Evolutionary conservation across 371 early-diverging fungal genomes (phyloP).

Genomic region (Syncephalastrum sp.): DNA sequence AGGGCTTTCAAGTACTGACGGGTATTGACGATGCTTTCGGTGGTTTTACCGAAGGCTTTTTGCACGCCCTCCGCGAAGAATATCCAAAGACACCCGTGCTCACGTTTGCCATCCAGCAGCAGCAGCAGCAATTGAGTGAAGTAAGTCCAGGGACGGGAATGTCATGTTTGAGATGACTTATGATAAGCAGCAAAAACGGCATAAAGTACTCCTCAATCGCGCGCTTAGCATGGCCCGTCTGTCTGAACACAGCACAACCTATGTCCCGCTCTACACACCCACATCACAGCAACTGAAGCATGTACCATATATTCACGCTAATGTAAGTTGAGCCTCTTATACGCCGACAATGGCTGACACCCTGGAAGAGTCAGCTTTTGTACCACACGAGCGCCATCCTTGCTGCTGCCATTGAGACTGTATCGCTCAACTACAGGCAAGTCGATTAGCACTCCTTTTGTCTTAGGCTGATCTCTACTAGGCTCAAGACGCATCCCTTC

Average conservation of each 20-base stretch:
- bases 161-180: too few relatives aligned
- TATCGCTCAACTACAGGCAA: slow-evolving; percentile 54
- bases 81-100: slow-evolving; percentile 71
- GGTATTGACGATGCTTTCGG: slow-evolving; percentile 77
- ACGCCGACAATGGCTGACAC: background rate
- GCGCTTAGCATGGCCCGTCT: slow-evolving; percentile 49
- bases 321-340: slow-evolving; percentile 11
- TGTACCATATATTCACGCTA: slow-evolving; percentile 25
- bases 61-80: slow-evolving; percentile 75
- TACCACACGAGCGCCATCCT: slow-evolving; percentile 71
- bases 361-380: slow-evolving; percentile 35
- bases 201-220: slow-evolving; percentile 46
- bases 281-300: slow-evolving; percentile 18
- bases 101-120: slow-evolving; percentile 56
- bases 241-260: slow-evolving; percentile 50
- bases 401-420: slow-evolving; percentile 66
- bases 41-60: slow-evolving; percentile 65
- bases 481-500: slow-evolving; percentile 38
- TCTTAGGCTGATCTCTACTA: slow-evolving; percentile 5
- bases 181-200: slow-evolving; percentile 5
- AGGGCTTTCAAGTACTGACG: slow-evolving; percentile 81
- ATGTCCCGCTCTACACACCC: slow-evolving; percentile 56
- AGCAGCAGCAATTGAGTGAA: slow-evolving; percentile 30
- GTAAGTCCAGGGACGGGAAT: background rate
- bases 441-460: background rate